Evolutionary conservation across 495 filamentous ascomycete genomes (phyloP).

Genomic region (Usnea hakonensis): DNA sequence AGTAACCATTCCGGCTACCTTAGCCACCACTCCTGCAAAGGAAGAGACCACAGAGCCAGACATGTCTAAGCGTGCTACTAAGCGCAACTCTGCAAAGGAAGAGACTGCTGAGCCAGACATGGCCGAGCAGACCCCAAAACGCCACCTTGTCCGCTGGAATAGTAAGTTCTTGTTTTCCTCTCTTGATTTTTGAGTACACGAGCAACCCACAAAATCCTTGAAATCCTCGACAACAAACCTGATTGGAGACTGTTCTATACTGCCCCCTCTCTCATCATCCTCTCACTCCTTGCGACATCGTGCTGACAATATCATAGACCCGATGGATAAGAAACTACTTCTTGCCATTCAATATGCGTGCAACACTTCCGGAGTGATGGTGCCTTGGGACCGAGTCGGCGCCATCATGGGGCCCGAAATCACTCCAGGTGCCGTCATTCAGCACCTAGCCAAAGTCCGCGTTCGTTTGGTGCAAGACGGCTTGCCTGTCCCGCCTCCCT

Average conservation of each 20-base stretch:
- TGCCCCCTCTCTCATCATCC: too few relatives aligned
- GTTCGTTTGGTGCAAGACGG: conserved; percentile 26
- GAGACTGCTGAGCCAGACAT: background rate
- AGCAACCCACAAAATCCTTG: background rate
- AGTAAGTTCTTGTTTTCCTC: conserved; percentile 26
- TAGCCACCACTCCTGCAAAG: background rate
- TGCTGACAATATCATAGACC: conserved; percentile 26
- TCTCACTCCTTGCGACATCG: background rate
- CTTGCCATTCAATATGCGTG: conserved; percentile 38
- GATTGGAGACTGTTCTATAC: background rate
- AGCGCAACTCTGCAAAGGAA: background rate
- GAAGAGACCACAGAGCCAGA: too few relatives aligned
- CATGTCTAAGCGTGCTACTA: too few relatives aligned
- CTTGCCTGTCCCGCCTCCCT: conserved; percentile 35
- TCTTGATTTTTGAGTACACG: background rate
- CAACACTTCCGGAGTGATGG: conserved; percentile 29
- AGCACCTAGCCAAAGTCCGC: conserved; percentile 43
- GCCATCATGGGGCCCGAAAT: conserved; percentile 31
- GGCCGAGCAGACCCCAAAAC: conserved; percentile 25
- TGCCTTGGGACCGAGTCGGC: conserved; percentile 38
- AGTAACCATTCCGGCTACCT: background rate
- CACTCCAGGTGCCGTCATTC: conserved; percentile 39
- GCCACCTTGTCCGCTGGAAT: conserved; percentile 40
- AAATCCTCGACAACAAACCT: background rate
- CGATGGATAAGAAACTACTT: conserved; percentile 37